Evolutionary conservation across 306 rosid genomes (phyloP), one percentile per base, ranked within the genome.

Genomic region (Cucurbita moschata): DNA sequence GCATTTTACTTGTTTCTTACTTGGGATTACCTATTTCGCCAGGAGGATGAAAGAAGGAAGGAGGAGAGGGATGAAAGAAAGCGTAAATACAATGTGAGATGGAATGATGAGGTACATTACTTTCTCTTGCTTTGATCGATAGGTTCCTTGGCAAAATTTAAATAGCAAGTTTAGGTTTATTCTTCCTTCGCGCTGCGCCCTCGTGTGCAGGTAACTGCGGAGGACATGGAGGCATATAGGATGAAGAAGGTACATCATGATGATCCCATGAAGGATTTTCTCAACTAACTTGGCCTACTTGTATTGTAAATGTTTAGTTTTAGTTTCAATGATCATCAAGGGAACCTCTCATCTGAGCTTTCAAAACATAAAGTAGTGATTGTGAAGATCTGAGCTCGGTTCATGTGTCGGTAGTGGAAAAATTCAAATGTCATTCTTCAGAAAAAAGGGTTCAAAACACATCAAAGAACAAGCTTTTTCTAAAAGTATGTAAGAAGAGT

Each of bases 1-100:
- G 63, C 6, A 10, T 65, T 30, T 59, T 9, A 7, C 23, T 63
- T 66, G 42, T 13, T 67, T 68, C 38, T 10, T 23, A 75, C 63
- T 21, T 43, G n/a, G 10, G 6, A 40, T 37, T 77, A 23, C 47
- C 78, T 40, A 21, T 71, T 77, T 77, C 39, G 3, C 18, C 77
- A 81, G 88, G 88, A 88, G 90, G 87, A 84, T 21, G 78, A 80
- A 74, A 85, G 85, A 52, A 89, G 71, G 79, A 79, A 59, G 56
- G 92, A 87, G 76, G 96, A 86, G 83, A 86, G 68, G 77, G 87
- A 87, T 40, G 92, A 87, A 67, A 82, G 88, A 69, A 87, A 89
- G 71, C 85, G 81, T 42, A 85, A 89, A 61, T 83, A 82, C 62
- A 83, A 89, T 43, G 87, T 82, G 47, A 77, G 73, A 73, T 86